These are phyloP conservation scores for Aeschynomene evenia DNA, from an alignment of 306 rosid genomes.

Conservation along the genomic window DNA sequence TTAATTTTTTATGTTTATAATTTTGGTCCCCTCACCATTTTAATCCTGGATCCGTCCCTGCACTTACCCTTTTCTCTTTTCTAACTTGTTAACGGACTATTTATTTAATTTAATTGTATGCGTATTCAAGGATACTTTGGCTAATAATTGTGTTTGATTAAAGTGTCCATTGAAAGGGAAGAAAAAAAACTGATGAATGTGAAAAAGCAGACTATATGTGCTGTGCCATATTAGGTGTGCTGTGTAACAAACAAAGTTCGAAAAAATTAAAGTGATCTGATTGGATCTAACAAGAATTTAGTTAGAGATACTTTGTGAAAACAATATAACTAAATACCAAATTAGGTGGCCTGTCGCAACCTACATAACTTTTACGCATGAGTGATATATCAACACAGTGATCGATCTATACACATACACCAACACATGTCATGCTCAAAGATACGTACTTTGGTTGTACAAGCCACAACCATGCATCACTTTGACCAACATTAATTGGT, in stretches of 20 bases:
- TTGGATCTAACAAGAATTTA: constrained; percentile 49
- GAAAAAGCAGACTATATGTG: constrained; percentile 7
- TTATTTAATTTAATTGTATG: neutral
- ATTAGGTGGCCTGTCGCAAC: constrained; percentile 51
- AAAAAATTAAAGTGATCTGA: constrained; percentile 26
- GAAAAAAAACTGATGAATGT: neutral
- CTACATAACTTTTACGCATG: neutral
- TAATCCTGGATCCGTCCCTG: too few relatives aligned
- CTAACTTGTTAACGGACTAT: neutral
- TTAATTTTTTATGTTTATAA: too few relatives aligned
- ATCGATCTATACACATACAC: neutral
- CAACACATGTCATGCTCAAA: constrained; percentile 26
- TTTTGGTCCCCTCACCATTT: too few relatives aligned
- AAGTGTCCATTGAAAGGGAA: constrained; percentile 11
- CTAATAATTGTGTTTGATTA: neutral
- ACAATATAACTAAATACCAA: neutral
- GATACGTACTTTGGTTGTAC: constrained; percentile 29
- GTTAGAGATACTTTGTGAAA: constrained; percentile 44
- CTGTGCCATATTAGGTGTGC: neutral
- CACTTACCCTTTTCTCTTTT: neutral
- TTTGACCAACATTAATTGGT: neutral
- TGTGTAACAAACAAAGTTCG: neutral
- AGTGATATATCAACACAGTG: neutral
- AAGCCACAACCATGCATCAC: neutral
- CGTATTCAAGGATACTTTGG: neutral